Conservation (phyloP, 129 eudicot species). For the Pittosporum tobira region DNA sequence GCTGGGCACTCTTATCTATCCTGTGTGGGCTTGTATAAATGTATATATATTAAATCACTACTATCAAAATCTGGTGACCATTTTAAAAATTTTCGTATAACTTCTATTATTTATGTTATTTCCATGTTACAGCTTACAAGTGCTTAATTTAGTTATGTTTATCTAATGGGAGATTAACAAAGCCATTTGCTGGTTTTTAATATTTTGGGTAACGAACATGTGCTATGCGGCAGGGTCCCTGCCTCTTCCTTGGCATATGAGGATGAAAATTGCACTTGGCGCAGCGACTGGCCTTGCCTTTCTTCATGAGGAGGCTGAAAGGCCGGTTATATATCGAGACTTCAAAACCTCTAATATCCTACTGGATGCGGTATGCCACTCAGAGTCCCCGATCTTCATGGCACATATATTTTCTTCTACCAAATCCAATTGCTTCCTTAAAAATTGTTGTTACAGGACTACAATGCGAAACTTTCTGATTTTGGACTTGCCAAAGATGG, state of each 20-base stretch:
- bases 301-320: constrained; percentile 88
- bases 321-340: constrained; percentile 90
- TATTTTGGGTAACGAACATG: background rate
- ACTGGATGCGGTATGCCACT: constrained; percentile 62
- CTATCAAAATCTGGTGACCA: too few relatives aligned
- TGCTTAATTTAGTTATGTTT: too few relatives aligned
- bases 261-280: constrained; percentile 87
- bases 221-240: constrained; percentile 46
- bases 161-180: too few relatives aligned
- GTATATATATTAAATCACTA: too few relatives aligned
- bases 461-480: constrained; percentile 94
- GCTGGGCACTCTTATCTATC: too few relatives aligned
- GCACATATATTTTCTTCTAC: background rate
- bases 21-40: too few relatives aligned
- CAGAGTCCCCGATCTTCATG: constrained; percentile 2
- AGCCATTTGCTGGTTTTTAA: background rate
- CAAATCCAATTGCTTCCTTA: background rate
- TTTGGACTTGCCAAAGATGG: constrained; percentile 98
- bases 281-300: constrained; percentile 96
- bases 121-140: too few relatives aligned
- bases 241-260: constrained; percentile 83
- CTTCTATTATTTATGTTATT: too few relatives aligned
- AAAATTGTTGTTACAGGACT: constrained; percentile 40
- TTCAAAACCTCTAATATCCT: constrained; percentile 78
- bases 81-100: too few relatives aligned